These are phyloP conservation scores for Exophiala mesophila DNA, from an alignment of 2,329 filamentous ascomycete species.

Conservation along the genomic window DNA sequence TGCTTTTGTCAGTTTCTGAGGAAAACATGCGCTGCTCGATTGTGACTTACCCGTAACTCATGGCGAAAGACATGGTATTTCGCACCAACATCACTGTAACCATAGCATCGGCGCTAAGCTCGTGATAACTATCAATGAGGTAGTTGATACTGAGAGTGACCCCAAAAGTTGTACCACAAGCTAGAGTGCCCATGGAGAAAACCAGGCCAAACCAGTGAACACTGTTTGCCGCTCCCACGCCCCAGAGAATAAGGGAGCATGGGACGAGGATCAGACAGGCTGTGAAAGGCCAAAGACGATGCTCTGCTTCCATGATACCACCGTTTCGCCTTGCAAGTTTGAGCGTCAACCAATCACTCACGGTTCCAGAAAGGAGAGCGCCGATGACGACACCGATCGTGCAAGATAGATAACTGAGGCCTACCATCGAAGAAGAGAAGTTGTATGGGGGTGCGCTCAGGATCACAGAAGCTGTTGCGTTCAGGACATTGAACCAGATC, in stretches of 20 bases:
- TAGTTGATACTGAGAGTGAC: constrained; percentile 43
- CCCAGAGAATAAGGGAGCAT: constrained; percentile 45
- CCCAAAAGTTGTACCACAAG: constrained; percentile 40
- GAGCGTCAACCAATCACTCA: constrained; percentile 24
- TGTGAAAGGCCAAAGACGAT: constrained; percentile 21
- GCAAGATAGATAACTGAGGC: constrained; percentile 32
- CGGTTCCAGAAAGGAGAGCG: constrained; percentile 14
- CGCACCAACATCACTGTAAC: constrained; percentile 46
- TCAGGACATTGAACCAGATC: constrained; percentile 42
- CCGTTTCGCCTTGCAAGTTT: constrained; percentile 16
- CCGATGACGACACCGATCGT: constrained; percentile 10
- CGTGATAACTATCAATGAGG: constrained; percentile 46
- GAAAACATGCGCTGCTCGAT: constrained; percentile 23
- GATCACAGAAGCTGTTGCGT: constrained; percentile 39
- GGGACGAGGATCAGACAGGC: constrained; percentile 41
- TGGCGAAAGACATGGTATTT: constrained; percentile 47
- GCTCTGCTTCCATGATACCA: constrained; percentile 26
- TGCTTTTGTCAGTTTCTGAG: not conserved
- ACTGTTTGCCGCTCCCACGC: constrained; percentile 45
- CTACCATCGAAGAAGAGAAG: constrained; percentile 32
- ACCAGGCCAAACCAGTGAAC: constrained; percentile 47
- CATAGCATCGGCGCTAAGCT: constrained; percentile 45
- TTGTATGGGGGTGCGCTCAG: constrained; percentile 34
- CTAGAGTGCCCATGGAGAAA: constrained; percentile 45
- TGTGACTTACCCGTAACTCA: constrained; percentile 44